Base-by-base conservation (phyloP, 2,329 filamentous ascomycete species). In the Colletotrichum paranaense region DNA sequence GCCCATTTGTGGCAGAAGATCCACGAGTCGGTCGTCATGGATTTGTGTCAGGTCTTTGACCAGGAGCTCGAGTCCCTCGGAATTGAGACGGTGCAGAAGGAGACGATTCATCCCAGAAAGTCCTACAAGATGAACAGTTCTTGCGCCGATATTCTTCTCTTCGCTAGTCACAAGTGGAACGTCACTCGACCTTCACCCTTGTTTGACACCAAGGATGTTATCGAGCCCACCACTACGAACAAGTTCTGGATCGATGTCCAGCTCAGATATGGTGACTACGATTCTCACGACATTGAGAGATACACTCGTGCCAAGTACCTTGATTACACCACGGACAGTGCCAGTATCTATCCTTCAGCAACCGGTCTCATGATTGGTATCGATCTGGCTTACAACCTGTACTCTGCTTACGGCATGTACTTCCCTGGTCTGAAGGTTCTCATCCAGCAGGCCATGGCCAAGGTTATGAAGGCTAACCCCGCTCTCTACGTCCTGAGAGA, bases 111-210 rank as follows among this genome's bases (percentile, higher is more conserved):
- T 87, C 97, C 97, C 65, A 91, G 97, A 90, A 99, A 99, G 85
- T 98, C 95, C 5, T 99, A 99, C 91, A 99, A 99, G 91, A 99
- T 99, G 97, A 99, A 99, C 88, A 98, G 95, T 79, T 98, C 96
- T 71, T 98, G 97, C 79, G 97, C 97, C 5, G 97, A 99, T 82
- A 98, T 99, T 75, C 88, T 98, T 67, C 90, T 99, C 11, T 99
- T 99, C 80, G 96, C 97, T 49, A 97, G 94, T 76, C 97, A 98
- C 86, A 99, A 98, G 83, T 99, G 97, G 97, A 98, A 97, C 75
- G 95, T 99, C 65, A 98, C 95, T 0, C 89, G 94, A 3, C 97
- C 97, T 1, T 98, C 96, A 3, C 90, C 98, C 78, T 87, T 99
- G 4, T 98, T 97, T 80, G 97, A 99, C 78, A 98, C 95, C 64